phyloP scores from a whole-genome alignment of 1,139 yeast species.

The Hemisphaericaspora lyxosophila region DNA sequence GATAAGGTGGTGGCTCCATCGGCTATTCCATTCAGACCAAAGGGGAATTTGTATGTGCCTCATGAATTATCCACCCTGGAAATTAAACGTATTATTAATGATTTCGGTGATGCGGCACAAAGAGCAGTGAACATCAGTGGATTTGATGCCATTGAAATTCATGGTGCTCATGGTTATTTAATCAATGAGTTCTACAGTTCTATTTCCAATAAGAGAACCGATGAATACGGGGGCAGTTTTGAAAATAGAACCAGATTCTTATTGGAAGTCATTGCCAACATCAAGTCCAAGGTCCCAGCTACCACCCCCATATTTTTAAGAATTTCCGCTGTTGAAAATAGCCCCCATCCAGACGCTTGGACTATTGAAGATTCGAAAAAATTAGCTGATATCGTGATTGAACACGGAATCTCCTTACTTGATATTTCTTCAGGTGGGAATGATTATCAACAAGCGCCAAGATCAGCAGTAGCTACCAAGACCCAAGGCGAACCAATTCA shows the following conservation, averaged over 20 bases:
- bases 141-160: constrained; percentile 52
- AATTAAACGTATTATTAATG: constrained; percentile 32
- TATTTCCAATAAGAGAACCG: constrained; percentile 45
- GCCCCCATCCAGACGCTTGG: constrained; percentile 43
- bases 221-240: constrained; percentile 55
- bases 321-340: constrained; percentile 43
- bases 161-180: constrained; percentile 54
- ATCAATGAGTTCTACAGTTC: constrained; percentile 38
- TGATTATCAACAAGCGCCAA: constrained; percentile 31
- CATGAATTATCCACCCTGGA: constrained; percentile 33
- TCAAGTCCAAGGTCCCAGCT: constrained; percentile 32
- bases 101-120: constrained; percentile 45
- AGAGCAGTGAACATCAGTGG: constrained; percentile 42
- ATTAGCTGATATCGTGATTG: constrained; percentile 39
- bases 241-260: constrained; percentile 64
- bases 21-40: constrained; percentile 34
- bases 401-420: constrained; percentile 49
- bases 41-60: constrained; percentile 29
- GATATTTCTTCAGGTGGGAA: constrained; percentile 60
- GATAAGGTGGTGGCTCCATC: constrained; percentile 49
- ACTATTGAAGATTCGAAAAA: constrained; percentile 45
- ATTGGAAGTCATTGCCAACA: constrained; percentile 57
- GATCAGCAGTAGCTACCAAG: constrained; percentile 14
- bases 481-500: constrained; percentile 23
- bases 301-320: constrained; percentile 46